Evolutionary conservation across 371 early-diverging fungal genomes (phyloP).

Genomic region (Actinomucor elegans): DNA sequence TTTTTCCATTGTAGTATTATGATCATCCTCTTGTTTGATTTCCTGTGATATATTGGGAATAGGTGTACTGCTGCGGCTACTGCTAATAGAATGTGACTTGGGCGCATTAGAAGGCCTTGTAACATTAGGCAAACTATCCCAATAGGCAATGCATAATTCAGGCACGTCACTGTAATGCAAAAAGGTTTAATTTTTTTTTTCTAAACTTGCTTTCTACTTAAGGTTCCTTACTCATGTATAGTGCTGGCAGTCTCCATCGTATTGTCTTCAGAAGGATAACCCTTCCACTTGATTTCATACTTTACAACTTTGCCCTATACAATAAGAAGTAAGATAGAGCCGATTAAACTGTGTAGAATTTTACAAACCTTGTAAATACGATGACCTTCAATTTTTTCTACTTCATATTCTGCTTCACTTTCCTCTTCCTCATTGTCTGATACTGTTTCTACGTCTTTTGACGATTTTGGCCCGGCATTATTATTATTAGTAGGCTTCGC

Average conservation of each 20-base stretch:
- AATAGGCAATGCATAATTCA: conserved; percentile 28
- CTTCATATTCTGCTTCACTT: conserved; percentile 11
- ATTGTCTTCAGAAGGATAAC: conserved; percentile 16
- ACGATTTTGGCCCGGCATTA: too few relatives aligned
- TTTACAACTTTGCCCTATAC: conserved; percentile 14
- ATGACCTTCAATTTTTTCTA: conserved; percentile 13
- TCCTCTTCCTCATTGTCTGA: neutral
- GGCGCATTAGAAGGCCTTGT: conserved; percentile 17
- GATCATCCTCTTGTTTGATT: neutral
- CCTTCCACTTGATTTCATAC: conserved; percentile 27
- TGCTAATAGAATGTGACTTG: neutral
- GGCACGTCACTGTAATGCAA: conserved; percentile 23
- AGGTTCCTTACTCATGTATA: conserved; percentile 37
- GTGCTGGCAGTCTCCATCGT: conserved; percentile 26
- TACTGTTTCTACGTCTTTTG: too few relatives aligned
- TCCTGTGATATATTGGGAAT: too few relatives aligned
- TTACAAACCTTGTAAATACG: conserved; percentile 8
- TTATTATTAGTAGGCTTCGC: too few relatives aligned
- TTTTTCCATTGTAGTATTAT: too few relatives aligned
- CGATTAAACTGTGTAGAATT: too few relatives aligned
- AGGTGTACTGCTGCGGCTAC: neutral
- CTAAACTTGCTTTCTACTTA: too few relatives aligned
- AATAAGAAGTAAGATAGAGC: neutral
- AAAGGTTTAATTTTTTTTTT: too few relatives aligned
- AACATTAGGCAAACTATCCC: conserved; percentile 7